Percentiles rank a stretch among this genome's conserved stretches.
phyloP scores from a whole-genome alignment of 1,284 basidiomycete genomes.

The Puccinia hordei region DNA sequence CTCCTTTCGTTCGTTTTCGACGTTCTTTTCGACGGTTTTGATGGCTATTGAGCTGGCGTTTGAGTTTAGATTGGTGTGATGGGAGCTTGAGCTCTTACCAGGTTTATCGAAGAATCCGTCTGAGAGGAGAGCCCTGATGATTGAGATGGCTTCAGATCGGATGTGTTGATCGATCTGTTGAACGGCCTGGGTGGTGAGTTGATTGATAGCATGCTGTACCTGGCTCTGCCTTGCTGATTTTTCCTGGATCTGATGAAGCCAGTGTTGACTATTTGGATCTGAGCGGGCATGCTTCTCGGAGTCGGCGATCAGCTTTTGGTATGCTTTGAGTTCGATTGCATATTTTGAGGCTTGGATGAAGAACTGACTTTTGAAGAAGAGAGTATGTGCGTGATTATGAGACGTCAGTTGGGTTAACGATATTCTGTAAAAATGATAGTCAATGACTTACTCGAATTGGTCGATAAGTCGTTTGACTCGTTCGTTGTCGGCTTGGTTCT shows the following conservation, averaged over 20 bases:
- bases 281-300: not conserved
- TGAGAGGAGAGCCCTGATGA: conserved; percentile 8
- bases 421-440: not conserved
- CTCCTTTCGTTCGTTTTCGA: conserved; percentile 37
- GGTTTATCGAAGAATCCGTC: conserved; percentile 36
- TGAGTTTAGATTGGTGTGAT: conserved; percentile 1
- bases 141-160: conserved; percentile 1
- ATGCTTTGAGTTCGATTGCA: conserved; percentile 21
- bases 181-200: not conserved
- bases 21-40: conserved; percentile 22
- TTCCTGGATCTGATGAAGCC: conserved; percentile 21
- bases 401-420: not conserved
- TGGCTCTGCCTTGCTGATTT: not conserved
- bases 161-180: conserved; percentile 19
- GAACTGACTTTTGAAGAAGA: conserved; percentile 18
- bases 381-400: not conserved
- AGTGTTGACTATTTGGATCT: conserved; percentile 24
- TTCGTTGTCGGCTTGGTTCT: not conserved
- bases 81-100: not conserved
- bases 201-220: conserved; percentile 5
- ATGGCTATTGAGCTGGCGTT: not conserved
- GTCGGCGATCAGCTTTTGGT: conserved; percentile 24
- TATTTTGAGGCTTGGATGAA: conserved; percentile 21
- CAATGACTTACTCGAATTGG: conserved; percentile 25
- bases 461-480: not conserved